These are phyloP conservation scores for Przewalskia tangutica DNA, from an alignment of 257 asterid species.

Conservation along the genomic window DNA sequence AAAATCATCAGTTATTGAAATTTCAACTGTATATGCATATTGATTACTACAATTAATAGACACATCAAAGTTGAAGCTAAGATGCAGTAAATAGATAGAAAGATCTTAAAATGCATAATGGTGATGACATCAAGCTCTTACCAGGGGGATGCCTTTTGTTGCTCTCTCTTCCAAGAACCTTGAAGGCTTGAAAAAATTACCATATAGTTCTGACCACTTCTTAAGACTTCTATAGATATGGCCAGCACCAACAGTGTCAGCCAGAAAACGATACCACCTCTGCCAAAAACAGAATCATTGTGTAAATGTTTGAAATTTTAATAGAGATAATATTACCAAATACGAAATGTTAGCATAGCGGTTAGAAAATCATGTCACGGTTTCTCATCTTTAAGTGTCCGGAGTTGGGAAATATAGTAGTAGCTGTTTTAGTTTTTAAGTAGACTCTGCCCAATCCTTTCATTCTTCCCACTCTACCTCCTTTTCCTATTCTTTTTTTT, in stretches of 20 bases:
- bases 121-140: slow-evolving; percentile 20
- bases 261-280: slow-evolving; percentile 95
- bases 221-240: slow-evolving; percentile 57
- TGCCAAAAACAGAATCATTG: slow-evolving; percentile 30
- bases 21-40: not conserved
- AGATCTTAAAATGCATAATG: not conserved
- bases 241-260: slow-evolving; percentile 82
- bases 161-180: slow-evolving; percentile 88
- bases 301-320: not conserved
- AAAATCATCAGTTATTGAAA: not conserved
- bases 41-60: not conserved
- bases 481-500: not conserved
- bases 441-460: not conserved
- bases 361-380: not conserved
- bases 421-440: not conserved
- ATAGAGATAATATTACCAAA: not conserved
- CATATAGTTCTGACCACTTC: slow-evolving; percentile 66
- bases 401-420: not conserved
- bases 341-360: not conserved
- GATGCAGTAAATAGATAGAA: not conserved
- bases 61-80: not conserved
- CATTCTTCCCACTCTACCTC: not conserved
- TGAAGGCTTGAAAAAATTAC: slow-evolving; percentile 79
- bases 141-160: slow-evolving; percentile 74
- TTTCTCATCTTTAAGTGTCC: not conserved